phyloP scores from a whole-genome alignment of 257 asterid genomes.

The Solanum bukasovii region DNA sequence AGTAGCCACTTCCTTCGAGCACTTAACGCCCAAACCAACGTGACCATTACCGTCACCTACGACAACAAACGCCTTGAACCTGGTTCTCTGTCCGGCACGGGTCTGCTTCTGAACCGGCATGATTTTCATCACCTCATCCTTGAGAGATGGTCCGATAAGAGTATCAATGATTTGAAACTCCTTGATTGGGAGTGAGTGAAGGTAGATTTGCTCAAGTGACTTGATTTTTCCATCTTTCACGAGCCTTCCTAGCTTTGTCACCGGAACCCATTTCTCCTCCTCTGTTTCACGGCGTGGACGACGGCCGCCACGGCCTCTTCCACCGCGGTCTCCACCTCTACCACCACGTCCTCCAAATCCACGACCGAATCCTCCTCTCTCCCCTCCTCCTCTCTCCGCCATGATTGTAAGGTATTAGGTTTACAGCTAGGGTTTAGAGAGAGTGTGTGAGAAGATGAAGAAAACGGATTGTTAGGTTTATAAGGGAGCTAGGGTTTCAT shows the following conservation, averaged over 20 bases:
- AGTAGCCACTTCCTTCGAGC: constrained; percentile 86
- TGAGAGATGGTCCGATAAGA: constrained; percentile 52
- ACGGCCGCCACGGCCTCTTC: constrained; percentile 62
- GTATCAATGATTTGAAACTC: constrained; percentile 69
- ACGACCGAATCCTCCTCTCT: constrained; percentile 51
- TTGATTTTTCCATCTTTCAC: constrained; percentile 55
- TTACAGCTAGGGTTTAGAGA: neutral
- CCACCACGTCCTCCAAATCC: neutral
- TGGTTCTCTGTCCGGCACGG: constrained; percentile 84
- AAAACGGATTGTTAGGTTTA: neutral
- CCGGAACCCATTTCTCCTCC: constrained; percentile 92
- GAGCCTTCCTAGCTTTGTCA: constrained; percentile 69
- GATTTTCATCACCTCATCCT: constrained; percentile 89
- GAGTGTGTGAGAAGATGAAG: neutral
- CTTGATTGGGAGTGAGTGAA: constrained; percentile 81
- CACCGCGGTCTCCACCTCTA: constrained; percentile 29
- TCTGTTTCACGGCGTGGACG: constrained; percentile 62
- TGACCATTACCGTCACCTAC: constrained; percentile 84
- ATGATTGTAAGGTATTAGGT: neutral
- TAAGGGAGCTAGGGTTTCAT: neutral
- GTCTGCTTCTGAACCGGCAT: constrained; percentile 98
- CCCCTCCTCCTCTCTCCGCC: constrained; percentile 80
- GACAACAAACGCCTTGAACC: constrained; percentile 86
- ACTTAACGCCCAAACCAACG: constrained; percentile 83
- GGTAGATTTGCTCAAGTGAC: constrained; percentile 69